Base-by-base conservation (phyloP, 2,329 filamentous ascomycete species). In the Fusarium sp. region DNA sequence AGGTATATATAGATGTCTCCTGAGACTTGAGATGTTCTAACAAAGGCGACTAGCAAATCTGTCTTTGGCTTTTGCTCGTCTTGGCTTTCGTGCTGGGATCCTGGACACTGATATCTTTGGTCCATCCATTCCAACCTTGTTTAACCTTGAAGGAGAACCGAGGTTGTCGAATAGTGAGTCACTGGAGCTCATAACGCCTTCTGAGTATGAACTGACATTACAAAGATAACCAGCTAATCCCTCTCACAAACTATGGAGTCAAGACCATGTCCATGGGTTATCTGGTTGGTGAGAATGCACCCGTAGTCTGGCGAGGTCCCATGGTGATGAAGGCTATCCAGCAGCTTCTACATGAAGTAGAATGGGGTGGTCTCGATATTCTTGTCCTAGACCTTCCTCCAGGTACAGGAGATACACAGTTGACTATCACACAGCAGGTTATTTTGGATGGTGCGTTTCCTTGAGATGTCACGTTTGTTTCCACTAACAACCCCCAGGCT, bases 181-280 rank as follows among this genome's bases (percentile, higher is more conserved):
- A 7, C 18, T 20, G 18, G 10, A 32, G 28, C 7, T 22, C 5
- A 17, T 22, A 11, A 15, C 9, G 22, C 14, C 8, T 14, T 44
- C 8, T 17, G 13, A 42, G 32, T 13, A 53, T 26, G 32, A 8
- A 17, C 59, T 79, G 10, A 79, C 59, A 48, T 14, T 35, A 14
- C 39, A 22, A 71, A 94, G 90, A 93, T 76, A 95, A 95, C 78
- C 92, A 95, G 78, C 88, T 99, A 8, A 79, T 98, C 4, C 96
- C 96, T 0, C 84, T 99, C 30, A 95, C 93, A 28, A 98, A 97
- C 80, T 98, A 98, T 85, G 96, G 96, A 45, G 89, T 99, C 64
- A 97, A 97, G 83, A 97, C 95, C 62, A 99, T 99, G 96, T 98
- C 95, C 0, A 98, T 99, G 94, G 96, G 96, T 56, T 98, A 98